A percentile compares a stretch with the other conserved stretches of the same genome.
phyloP scores from a whole-genome alignment of 176 grass and related monocot genomes.

The Lolium perenne region DNA sequence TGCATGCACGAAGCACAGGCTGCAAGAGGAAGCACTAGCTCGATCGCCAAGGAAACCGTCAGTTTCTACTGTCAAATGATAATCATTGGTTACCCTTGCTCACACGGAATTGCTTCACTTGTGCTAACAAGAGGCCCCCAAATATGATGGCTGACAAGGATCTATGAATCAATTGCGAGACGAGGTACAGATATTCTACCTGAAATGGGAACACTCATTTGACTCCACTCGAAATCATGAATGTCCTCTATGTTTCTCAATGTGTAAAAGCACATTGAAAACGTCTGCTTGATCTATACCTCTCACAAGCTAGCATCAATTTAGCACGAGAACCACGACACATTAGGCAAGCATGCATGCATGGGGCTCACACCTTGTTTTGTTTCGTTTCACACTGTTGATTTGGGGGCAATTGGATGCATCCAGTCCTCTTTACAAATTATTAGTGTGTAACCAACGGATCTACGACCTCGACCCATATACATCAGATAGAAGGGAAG shows the following conservation, averaged over 20 bases:
- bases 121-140: background rate
- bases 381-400: background rate
- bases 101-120: background rate
- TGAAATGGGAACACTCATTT: background rate
- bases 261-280: background rate
- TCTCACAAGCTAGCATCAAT: background rate
- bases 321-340: background rate
- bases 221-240: background rate
- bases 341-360: background rate
- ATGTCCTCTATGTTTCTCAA: background rate
- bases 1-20: constrained; percentile 6
- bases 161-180: background rate
- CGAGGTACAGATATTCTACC: background rate
- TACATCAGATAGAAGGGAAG: too few relatives aligned
- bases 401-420: background rate
- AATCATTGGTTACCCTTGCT: background rate
- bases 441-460: background rate
- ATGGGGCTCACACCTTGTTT: background rate
- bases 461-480: too few relatives aligned
- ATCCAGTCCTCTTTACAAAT: background rate
- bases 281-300: background rate
- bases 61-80: background rate
- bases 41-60: background rate
- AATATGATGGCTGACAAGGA: background rate
- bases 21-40: background rate